A percentile compares a stretch with the other conserved stretches of the same genome.
Evolutionary conservation across 768 basidiomycete species (phyloP).

Genomic region (Mycena haematopus): DNA sequence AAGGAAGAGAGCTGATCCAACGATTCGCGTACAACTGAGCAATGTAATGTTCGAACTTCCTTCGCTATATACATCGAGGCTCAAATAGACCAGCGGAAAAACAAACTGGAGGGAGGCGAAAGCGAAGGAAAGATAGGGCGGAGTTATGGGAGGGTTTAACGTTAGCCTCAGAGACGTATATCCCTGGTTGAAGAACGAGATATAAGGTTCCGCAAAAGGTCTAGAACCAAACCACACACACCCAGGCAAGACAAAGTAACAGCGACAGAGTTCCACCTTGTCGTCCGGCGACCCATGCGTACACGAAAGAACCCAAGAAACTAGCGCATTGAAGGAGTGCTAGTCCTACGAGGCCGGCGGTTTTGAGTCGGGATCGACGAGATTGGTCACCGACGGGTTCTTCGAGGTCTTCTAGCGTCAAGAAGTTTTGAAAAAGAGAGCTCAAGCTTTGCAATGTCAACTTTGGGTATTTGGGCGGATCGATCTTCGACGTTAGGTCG

Average conservation of each 20-base stretch:
- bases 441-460: constrained; percentile 33
- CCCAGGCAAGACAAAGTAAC: constrained; percentile 55
- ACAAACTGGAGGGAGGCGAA: constrained; percentile 49
- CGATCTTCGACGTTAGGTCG: constrained; percentile 37
- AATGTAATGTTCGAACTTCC: constrained; percentile 26
- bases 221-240: constrained; percentile 36
- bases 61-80: constrained; percentile 35
- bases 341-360: constrained; percentile 42
- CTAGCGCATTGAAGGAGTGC: constrained; percentile 45
- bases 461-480: constrained; percentile 36
- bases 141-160: constrained; percentile 51
- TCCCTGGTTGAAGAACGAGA: constrained; percentile 41
- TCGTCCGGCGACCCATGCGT: constrained; percentile 38
- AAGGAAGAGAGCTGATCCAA: constrained; percentile 46
- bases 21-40: constrained; percentile 37
- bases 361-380: constrained; percentile 38
- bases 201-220: constrained; percentile 15
- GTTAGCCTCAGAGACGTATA: constrained; percentile 50
- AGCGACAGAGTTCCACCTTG: constrained; percentile 34
- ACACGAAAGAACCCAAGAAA: constrained; percentile 52
- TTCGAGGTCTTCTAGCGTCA: constrained; percentile 57
- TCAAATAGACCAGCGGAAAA: constrained; percentile 44
- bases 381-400: constrained; percentile 42
- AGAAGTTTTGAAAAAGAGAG: constrained; percentile 58
- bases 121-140: constrained; percentile 57